Evolutionary conservation across 768 basidiomycete species (phyloP).

Genomic region (Paxillus involutus): DNA sequence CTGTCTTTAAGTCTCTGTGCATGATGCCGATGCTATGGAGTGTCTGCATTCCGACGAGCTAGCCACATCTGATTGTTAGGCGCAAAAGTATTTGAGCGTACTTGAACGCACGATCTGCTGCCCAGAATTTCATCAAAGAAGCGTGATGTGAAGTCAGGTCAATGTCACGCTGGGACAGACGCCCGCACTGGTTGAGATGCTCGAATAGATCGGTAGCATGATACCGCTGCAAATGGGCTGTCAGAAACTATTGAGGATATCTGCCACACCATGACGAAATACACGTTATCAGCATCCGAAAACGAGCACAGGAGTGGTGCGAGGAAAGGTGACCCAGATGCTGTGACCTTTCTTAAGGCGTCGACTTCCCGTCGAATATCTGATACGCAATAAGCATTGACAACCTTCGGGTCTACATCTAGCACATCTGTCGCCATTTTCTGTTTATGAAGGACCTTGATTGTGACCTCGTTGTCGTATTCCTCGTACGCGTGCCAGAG

Average conservation of each 20-base stretch:
- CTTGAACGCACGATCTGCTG: slow-evolving; percentile 1
- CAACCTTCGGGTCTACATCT: no score
- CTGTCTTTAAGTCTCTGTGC: background rate
- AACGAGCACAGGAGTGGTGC: background rate
- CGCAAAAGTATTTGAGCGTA: background rate
- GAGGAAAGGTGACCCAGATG: background rate
- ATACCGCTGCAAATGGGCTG: background rate
- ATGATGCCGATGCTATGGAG: background rate
- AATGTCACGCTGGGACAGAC: background rate
- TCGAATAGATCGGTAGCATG: no score
- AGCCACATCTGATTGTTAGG: background rate
- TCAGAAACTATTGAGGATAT: background rate
- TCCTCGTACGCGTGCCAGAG: background rate
- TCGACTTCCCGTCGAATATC: background rate
- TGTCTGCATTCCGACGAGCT: background rate
- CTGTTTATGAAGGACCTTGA: background rate
- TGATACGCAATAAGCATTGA: no score
- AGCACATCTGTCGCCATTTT: background rate
- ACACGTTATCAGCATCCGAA: slow-evolving; percentile 1
- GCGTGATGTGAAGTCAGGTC: no score
- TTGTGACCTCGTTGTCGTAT: no score
- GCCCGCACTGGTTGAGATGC: background rate
- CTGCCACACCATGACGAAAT: slow-evolving; percentile 4
- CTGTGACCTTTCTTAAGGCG: background rate
- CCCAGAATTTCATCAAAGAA: background rate